Evolutionary conservation across 768 basidiomycete species (phyloP).

Genomic region (Pseudohyphozyma bogoriensis): DNA sequence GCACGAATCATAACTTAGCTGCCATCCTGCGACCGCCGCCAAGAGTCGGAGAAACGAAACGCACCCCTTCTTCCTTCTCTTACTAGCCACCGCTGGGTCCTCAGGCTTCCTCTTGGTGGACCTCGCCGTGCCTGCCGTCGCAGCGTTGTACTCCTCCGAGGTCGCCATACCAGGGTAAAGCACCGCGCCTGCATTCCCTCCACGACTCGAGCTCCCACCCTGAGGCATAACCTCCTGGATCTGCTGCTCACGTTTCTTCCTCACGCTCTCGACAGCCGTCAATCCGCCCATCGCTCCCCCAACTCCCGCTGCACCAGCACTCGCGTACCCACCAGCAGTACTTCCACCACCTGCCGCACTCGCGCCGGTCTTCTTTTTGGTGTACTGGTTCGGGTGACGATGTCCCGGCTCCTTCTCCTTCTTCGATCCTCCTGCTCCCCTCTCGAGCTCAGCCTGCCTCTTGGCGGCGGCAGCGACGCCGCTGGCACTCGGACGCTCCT

Average conservation of each 20-base stretch:
- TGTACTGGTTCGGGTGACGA: conserved; percentile 29
- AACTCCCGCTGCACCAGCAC: not conserved
- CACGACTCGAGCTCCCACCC: too few relatives aligned
- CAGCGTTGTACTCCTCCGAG: conserved; percentile 14
- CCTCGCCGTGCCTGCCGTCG: not conserved
- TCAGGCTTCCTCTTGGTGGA: conserved; percentile 20
- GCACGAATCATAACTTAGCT: not conserved
- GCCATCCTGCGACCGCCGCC: too few relatives aligned
- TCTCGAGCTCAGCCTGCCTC: not conserved
- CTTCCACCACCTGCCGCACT: not conserved
- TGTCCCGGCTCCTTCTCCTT: conserved; percentile 12
- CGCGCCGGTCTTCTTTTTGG: conserved; percentile 19
- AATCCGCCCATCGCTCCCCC: not conserved
- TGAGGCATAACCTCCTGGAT: too few relatives aligned
- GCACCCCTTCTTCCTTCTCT: conserved; percentile 26
- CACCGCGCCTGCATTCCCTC: not conserved
- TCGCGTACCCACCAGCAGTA: not conserved
- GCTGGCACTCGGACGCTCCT: not conserved
- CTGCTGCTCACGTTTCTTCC: too few relatives aligned
- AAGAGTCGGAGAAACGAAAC: not conserved
- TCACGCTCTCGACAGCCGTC: conserved; percentile 7
- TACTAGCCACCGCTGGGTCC: conserved; percentile 8
- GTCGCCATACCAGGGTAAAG: conserved; percentile 12
- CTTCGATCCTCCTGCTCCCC: too few relatives aligned
- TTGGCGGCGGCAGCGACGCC: not conserved